A percentile compares a stretch with the other conserved stretches of the same genome.
Evolutionary conservation across 2,329 filamentous ascomycete species (phyloP).

Genomic region (Falciphora oryzae): DNA sequence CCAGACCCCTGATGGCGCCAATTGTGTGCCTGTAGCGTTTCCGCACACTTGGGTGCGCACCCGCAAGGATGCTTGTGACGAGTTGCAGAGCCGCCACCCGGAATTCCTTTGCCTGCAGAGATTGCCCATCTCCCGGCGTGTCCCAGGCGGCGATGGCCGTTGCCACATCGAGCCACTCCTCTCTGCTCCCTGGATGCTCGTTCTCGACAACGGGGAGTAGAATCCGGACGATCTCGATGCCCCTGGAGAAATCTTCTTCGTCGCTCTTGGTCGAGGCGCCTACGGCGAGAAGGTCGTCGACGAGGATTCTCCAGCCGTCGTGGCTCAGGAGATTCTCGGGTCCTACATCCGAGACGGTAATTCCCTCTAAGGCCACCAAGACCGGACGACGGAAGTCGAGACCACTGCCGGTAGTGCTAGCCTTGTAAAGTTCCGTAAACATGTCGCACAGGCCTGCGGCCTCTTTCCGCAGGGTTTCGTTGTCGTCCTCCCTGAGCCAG

Average conservation of each 20-base stretch:
- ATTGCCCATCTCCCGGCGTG: constrained; percentile 23
- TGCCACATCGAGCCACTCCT: constrained; percentile 53
- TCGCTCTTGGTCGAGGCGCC: constrained; percentile 19
- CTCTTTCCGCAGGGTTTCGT: constrained; percentile 49
- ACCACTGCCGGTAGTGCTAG: constrained; percentile 15
- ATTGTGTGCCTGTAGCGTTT: constrained; percentile 47
- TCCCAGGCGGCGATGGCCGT: constrained; percentile 45
- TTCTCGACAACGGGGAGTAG: constrained; percentile 47
- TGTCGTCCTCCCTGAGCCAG: constrained; percentile 67
- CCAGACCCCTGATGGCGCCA: constrained; percentile 43
- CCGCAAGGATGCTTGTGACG: constrained; percentile 43
- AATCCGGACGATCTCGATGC: constrained; percentile 50
- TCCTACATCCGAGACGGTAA: constrained; percentile 44
- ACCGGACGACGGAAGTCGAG: constrained; percentile 53
- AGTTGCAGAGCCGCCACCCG: constrained; percentile 50
- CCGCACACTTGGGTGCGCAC: constrained; percentile 39
- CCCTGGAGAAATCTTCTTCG: constrained; percentile 36
- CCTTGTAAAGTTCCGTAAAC: constrained; percentile 55
- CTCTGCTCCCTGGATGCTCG: constrained; percentile 36
- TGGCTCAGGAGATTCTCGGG: constrained; percentile 41
- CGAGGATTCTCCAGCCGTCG: constrained; percentile 48
- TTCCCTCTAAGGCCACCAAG: constrained; percentile 54
- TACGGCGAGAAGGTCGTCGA: constrained; percentile 41
- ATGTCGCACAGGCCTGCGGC: constrained; percentile 56
- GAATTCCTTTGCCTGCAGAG: constrained; percentile 35